These are phyloP conservation scores for Trypanosoma avium DNA, from an alignment of 208 protist genomes.

Conservation along the genomic window DNA sequence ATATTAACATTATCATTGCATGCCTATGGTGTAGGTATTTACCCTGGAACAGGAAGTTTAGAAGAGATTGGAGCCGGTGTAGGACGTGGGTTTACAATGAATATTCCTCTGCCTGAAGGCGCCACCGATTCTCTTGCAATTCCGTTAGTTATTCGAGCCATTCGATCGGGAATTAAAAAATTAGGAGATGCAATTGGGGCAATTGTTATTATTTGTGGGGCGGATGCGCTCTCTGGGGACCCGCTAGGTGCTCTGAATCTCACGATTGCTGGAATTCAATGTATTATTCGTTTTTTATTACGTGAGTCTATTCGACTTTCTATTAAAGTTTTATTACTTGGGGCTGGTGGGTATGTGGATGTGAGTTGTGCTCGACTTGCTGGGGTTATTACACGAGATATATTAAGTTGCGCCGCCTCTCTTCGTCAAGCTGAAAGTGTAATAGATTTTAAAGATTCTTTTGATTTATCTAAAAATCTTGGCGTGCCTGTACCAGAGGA, in stretches of 20 bases:
- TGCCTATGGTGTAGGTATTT: constrained; percentile 93
- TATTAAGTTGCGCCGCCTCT: constrained; percentile 41
- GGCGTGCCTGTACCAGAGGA: constrained; percentile 42
- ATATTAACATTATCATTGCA: constrained; percentile 98
- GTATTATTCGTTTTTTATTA: constrained; percentile 36
- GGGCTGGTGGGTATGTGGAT: constrained; percentile 47
- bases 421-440: constrained; percentile 17
- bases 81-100: constrained; percentile 85
- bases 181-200: constrained; percentile 86
- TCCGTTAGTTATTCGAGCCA: constrained; percentile 67
- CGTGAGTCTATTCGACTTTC: constrained; percentile 11
- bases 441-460: constrained; percentile 33
- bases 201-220: constrained; percentile 97
- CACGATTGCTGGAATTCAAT: constrained; percentile 41
- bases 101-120: constrained; percentile 89
- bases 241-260: constrained; percentile 95
- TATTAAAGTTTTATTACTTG: constrained; percentile 41
- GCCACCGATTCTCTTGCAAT: constrained; percentile 88
- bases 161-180: constrained; percentile 71
- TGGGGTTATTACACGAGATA: constrained; percentile 43
- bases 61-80: constrained; percentile 85
- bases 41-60: constrained; percentile 92
- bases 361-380: constrained; percentile 38
- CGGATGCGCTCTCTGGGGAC: constrained; percentile 95
- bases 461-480: constrained; percentile 24